Evolutionary conservation across 2,329 filamentous ascomycete genomes (phyloP), one percentile per base, ranked within the genome.

Genomic region (Cryphonectria japonica): DNA sequence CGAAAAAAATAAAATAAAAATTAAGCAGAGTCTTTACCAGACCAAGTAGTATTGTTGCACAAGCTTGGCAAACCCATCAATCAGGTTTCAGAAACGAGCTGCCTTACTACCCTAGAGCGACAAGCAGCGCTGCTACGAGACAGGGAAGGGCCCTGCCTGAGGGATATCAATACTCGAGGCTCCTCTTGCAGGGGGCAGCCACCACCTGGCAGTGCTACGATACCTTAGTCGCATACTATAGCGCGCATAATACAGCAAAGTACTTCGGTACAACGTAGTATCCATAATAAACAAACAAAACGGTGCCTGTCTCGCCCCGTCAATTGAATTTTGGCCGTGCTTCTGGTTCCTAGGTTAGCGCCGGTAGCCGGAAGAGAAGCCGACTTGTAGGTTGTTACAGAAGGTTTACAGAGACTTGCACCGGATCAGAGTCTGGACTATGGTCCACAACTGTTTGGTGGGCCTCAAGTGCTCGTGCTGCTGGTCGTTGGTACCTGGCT

Each of bases 121-220:
- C 5, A 34, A 34, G 41, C 34, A 14, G 22, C 32, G 63, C 22
- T 29, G n/a, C n/a, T 29, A 13, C 11, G 11, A 7, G 32, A 26
- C 71, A 72, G 59, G 71, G 71, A 50, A 66, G 69, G 60, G 61
- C 71, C 71, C 64, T 71, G 71, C 70, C 70, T 70, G 3, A 4
- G 2, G 16, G 50, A 29, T 71, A 32, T 29, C 52, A 19, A 19
- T 3, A 59, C 26, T 16, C 26, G 6, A 32, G 26, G 29, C 26
- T 16, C 26, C 37, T 39, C 52, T 16, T 29, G 13, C 54, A 57
- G 52, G 54, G 52, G 54, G 54, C 54, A 34, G 14, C 13, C 29
- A 59, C 54, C 13, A 50, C 46, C 46, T 0, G 22, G 22, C 13
- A 16, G 22, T 13, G 11, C 37, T 39, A 39, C 11, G 37, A 7